Base-by-base conservation (phyloP, 345 rosid genomes). In the Syzygium grande region DNA sequence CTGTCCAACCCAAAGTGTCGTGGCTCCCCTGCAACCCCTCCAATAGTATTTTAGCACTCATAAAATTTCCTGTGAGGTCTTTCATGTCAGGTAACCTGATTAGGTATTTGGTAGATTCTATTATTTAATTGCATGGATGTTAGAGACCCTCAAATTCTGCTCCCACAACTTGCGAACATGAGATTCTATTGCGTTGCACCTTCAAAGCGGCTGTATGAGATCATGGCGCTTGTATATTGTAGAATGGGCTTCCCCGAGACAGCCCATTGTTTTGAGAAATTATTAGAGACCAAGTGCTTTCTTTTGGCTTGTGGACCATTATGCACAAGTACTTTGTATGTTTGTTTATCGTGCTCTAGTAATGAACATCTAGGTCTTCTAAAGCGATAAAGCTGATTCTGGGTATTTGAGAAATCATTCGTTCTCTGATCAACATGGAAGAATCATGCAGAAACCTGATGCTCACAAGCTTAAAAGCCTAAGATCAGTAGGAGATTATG, bases 101-200 rank as follows among this genome's bases (percentile, higher is more conserved):
- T n/a, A n/a, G n/a, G n/a, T n/a, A n/a, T n/a, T n/a, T n/a, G n/a
- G n/a, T n/a, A n/a, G n/a, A n/a, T n/a, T n/a, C n/a, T n/a, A n/a
- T n/a, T n/a, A n/a, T n/a, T n/a, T n/a, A n/a, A n/a, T 87, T 97
- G 99, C 92, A 95, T 94, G 97, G 97, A 95, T 85, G 98, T 92
- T 43, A 94, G 99, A 89, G 95, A 97, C 91, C 98, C 99, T 85
- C 94, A 94, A 84, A 89, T 94, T 88, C 89, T 97, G 89, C 97
- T 97, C 86, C 96, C 97, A 84, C 90, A 49, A 87, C 97, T 97
- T 88, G 93, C 94, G 86, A 91, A 85, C 73, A 92, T 93, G n/a
- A n/a, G n/a, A n/a, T n/a, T n/a, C n/a, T n/a, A n/a, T n/a, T n/a
- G n/a, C n/a, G n/a, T n/a, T n/a, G n/a, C n/a, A n/a, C n/a, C n/a